Percentiles rank a stretch among this genome's conserved stretches.
Conservation (phyloP, 2,329 filamentous ascomycete species). For the Phialocephala subalpina region DNA sequence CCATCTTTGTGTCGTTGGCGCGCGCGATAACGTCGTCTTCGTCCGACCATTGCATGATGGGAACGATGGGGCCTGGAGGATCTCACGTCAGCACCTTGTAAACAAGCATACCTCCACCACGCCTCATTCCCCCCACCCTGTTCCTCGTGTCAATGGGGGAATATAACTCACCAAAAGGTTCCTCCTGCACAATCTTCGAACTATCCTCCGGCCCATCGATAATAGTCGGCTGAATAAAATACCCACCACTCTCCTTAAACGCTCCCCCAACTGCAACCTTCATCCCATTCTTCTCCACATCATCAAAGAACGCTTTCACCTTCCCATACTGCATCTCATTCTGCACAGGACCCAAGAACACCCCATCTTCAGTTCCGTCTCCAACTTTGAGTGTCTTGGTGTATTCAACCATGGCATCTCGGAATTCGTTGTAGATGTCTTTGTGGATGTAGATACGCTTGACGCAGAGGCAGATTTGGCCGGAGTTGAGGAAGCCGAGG, state of each 20-base stretch:
- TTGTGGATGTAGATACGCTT: conserved; percentile 70
- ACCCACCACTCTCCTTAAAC: conserved; percentile 52
- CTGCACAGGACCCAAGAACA: conserved; percentile 63
- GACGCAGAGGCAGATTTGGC: conserved; percentile 61
- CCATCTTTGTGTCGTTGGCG: conserved; percentile 61
- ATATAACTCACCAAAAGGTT: conserved; percentile 60
- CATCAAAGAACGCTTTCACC: conserved; percentile 62
- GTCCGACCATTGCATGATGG: conserved; percentile 18
- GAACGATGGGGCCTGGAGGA: conserved; percentile 18
- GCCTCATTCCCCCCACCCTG: neutral
- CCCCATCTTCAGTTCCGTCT: conserved; percentile 46
- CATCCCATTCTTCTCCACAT: conserved; percentile 61
- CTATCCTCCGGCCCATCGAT: conserved; percentile 64
- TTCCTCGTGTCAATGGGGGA: neutral
- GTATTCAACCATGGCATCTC: conserved; percentile 53
- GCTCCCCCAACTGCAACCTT: conserved; percentile 56
- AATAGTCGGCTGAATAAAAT: conserved; percentile 66
- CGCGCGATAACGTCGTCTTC: conserved; percentile 59
- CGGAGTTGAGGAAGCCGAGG: conserved; percentile 59
- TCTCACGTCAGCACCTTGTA: conserved; percentile 2
- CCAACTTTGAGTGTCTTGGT: conserved; percentile 51
- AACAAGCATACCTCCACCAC: neutral
- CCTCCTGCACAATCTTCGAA: conserved; percentile 62
- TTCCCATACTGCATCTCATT: conserved; percentile 71
- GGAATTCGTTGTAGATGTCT: conserved; percentile 63